Conservation (phyloP, 164 flowering plant genomes). For the Litsea cubeba region DNA sequence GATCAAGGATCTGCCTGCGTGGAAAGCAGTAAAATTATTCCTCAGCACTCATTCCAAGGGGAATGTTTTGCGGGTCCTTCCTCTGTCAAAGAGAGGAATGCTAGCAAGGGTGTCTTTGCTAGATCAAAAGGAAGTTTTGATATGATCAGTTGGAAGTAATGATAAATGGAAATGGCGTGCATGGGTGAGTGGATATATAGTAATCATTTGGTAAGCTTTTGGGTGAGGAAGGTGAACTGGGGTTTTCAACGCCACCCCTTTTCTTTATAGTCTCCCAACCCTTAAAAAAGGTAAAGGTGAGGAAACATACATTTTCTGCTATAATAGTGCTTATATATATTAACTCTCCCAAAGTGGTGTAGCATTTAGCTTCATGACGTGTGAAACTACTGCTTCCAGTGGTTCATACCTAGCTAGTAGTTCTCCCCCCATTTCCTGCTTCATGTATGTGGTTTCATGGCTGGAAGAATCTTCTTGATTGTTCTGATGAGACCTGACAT, state of each 20-base stretch:
- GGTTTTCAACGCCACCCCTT: conserved; percentile 1
- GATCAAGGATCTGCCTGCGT: conserved; percentile 24
- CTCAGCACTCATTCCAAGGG: conserved; percentile 52
- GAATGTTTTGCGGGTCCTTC: conserved; percentile 75
- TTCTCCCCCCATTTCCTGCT: conserved; percentile 9
- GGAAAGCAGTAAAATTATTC: conserved; percentile 36
- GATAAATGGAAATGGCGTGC: conserved; percentile 22
- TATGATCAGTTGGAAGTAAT: conserved; percentile 25
- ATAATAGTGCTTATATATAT: not conserved
- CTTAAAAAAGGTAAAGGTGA: not conserved
- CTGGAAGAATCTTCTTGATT: conserved; percentile 26
- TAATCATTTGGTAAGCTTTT: conserved; percentile 22
- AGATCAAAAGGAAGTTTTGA: conserved; percentile 24
- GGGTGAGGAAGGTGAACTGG: conserved; percentile 20
- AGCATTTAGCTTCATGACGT: conserved; percentile 5
- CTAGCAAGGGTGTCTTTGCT: conserved; percentile 29
- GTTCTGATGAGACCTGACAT: conserved; percentile 25
- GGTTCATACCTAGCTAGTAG: conserved; percentile 8
- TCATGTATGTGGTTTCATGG: conserved; percentile 17
- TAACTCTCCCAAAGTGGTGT: conserved; percentile 9
- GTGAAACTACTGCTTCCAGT: conserved; percentile 9
- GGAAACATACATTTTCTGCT: not conserved
- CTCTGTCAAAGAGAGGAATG: conserved; percentile 16
- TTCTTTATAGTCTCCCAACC: not conserved
- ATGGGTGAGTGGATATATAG: conserved; percentile 17